Percentiles rank a stretch among this genome's conserved stretches.
Conservation (phyloP, 2,329 filamentous ascomycete species). For the Didymella keratinophila region DNA sequence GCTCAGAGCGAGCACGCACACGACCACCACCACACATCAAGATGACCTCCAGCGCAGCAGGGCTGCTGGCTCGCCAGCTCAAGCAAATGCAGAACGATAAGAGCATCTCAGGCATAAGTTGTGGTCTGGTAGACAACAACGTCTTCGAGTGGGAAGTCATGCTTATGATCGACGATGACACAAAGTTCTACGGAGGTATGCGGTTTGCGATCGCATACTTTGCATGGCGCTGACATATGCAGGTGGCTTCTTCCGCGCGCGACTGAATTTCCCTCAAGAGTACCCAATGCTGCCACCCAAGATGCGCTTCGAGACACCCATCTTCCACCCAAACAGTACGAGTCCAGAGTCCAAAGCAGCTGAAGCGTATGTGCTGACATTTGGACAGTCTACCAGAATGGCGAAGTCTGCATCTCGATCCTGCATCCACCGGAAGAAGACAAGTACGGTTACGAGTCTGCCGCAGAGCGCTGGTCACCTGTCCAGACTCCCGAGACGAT, state of each 20-base stretch:
- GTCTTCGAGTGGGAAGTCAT: conserved; percentile 99
- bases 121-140: conserved; percentile 83
- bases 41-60: conserved; percentile 62
- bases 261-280: conserved; percentile 93
- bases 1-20: conserved; percentile 15
- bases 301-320: conserved; percentile 93
- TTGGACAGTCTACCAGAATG: conserved; percentile 80
- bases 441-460: conserved; percentile 97
- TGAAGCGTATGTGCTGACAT: conserved; percentile 7
- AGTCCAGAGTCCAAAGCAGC: background rate
- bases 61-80: conserved; percentile 82
- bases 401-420: conserved; percentile 97
- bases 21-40: conserved; percentile 17
- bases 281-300: conserved; percentile 96
- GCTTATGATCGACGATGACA: conserved; percentile 97
- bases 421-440: conserved; percentile 95
- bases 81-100: conserved; percentile 93
- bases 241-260: conserved; percentile 92
- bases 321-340: conserved; percentile 95
- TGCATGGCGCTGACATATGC: conserved; percentile 12
- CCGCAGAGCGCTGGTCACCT: conserved; percentile 93
- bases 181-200: conserved; percentile 89
- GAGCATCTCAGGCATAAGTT: conserved; percentile 93
- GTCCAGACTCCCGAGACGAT: conserved; percentile 99
- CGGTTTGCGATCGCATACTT: background rate